These are phyloP conservation scores for Solanum virginianum DNA, from an alignment of 257 asterid species.

Conservation along the genomic window DNA sequence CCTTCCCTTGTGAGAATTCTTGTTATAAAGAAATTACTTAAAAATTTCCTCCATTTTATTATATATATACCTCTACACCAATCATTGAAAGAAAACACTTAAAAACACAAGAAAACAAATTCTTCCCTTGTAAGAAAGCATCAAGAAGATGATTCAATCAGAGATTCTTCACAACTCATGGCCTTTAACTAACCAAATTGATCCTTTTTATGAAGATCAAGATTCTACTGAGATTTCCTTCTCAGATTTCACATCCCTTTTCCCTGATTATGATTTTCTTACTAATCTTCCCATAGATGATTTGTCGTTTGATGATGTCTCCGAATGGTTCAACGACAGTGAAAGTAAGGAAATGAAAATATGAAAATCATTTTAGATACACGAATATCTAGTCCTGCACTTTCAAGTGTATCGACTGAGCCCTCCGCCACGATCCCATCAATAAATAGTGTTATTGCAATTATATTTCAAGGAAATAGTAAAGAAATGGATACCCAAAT, in stretches of 20 bases:
- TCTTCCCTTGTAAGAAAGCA: neutral
- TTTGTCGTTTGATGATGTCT: constrained; percentile 11
- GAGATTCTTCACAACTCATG: constrained; percentile 29
- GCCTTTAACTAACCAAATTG: constrained; percentile 21
- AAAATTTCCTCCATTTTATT: neutral
- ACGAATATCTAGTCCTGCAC: constrained; percentile 14
- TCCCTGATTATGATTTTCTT: constrained; percentile 25
- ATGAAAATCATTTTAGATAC: constrained; percentile 8
- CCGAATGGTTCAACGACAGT: constrained; percentile 32
- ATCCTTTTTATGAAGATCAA: neutral
- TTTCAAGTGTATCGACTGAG: constrained; percentile 23
- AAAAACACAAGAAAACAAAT: neutral
- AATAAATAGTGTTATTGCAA: neutral
- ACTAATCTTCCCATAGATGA: constrained; percentile 13
- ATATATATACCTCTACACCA: neutral
- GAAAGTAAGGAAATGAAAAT: constrained; percentile 5
- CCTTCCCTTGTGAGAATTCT: neutral
- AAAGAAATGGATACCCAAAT: constrained; percentile 25
- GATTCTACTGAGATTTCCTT: constrained; percentile 31
- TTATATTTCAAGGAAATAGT: constrained; percentile 13
- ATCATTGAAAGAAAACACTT: neutral
- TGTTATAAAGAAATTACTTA: neutral
- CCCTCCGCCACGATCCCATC: neutral
- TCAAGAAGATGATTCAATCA: constrained; percentile 33
- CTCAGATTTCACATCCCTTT: constrained; percentile 20